Evolutionary conservation across 2,329 filamentous ascomycete genomes (phyloP).

Genomic region (Colletotrichum lindemuthianum): DNA sequence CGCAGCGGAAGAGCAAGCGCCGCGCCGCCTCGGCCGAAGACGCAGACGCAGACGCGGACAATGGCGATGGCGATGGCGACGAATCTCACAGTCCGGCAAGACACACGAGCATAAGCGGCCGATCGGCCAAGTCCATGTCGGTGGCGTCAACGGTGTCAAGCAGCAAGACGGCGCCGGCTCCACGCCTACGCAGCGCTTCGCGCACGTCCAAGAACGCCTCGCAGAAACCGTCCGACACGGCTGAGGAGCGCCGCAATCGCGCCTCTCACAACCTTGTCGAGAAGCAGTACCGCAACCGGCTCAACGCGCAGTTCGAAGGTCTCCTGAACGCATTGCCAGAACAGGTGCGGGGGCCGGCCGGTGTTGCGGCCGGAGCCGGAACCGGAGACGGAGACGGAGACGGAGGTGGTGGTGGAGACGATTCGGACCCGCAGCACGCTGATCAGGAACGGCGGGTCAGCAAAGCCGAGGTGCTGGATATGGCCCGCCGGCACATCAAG

Average conservation of each 20-base stretch:
- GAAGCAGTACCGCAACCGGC: conserved; percentile 46
- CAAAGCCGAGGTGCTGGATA: conserved; percentile 49
- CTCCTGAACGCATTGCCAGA: conserved; percentile 43
- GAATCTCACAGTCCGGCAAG: conserved; percentile 27
- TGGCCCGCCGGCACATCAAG: conserved; percentile 47
- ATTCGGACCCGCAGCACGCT: conserved; percentile 33
- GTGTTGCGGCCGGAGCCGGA: background rate
- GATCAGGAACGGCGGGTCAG: conserved; percentile 44
- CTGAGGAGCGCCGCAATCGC: conserved; percentile 43
- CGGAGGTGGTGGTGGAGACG: conserved; percentile 18
- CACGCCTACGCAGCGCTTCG: conserved; percentile 43
- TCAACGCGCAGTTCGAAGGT: conserved; percentile 46
- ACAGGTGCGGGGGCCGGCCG: conserved; percentile 30
- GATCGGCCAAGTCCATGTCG: conserved; percentile 22
- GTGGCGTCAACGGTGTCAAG: conserved; percentile 22
- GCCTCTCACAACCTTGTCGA: conserved; percentile 47
- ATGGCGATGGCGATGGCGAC: conserved; percentile 4
- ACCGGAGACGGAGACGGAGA: conserved; percentile 2
- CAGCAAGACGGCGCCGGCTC: conserved; percentile 30
- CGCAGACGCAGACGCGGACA: background rate
- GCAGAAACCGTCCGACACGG: conserved; percentile 40
- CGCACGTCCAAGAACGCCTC: conserved; percentile 44
- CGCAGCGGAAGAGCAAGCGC: conserved; percentile 31
- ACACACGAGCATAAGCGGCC: conserved; percentile 25
- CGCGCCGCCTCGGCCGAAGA: conserved; percentile 17